phyloP scores from a whole-genome alignment of 768 basidiomycete genomes.

The Trametes elegans region DNA sequence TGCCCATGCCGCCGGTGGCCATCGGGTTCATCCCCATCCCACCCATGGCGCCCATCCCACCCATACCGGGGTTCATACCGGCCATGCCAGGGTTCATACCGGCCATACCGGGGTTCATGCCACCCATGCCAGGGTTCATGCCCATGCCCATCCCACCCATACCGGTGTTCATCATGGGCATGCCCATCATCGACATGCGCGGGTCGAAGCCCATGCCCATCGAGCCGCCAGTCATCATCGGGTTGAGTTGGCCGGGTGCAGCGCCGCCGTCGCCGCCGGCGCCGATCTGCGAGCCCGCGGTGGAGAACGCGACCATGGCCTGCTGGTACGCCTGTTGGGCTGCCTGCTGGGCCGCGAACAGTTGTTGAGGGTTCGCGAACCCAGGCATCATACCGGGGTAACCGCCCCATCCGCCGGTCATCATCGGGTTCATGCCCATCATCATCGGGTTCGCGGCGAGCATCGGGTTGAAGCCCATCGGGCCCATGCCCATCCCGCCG shows the following conservation, averaged over 20 bases:
- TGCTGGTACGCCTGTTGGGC: slow-evolving; percentile 86
- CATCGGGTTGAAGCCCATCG: slow-evolving; percentile 62
- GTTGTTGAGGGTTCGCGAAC: slow-evolving; percentile 62
- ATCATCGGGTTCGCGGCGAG: slow-evolving; percentile 64
- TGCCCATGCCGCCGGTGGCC: slow-evolving; percentile 17
- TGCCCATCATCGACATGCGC: slow-evolving; percentile 80
- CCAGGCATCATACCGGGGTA: slow-evolving; percentile 53
- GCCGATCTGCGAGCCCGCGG: slow-evolving; percentile 70
- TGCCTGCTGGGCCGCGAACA: slow-evolving; percentile 85
- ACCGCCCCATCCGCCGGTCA: slow-evolving; percentile 57
- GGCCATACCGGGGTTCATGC: slow-evolving; percentile 29
- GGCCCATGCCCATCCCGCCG: slow-evolving; percentile 45
- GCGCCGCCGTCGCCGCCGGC: slow-evolving; percentile 55
- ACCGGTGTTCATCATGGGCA: slow-evolving; percentile 62
- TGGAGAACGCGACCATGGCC: slow-evolving; percentile 81
- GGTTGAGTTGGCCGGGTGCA: slow-evolving; percentile 41
- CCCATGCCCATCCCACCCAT: slow-evolving; percentile 55
- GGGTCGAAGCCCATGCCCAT: slow-evolving; percentile 58
- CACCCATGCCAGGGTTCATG: slow-evolving; percentile 51
- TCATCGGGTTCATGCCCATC: slow-evolving; percentile 55
- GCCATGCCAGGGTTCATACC: slow-evolving; percentile 20
- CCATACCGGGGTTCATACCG: slow-evolving; percentile 9
- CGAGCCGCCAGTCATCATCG: slow-evolving; percentile 56
- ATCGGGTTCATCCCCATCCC: slow-evolving; percentile 20
- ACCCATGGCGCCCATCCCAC: too few species aligned